Evolutionary conservation across 1,284 basidiomycete species (phyloP).

Genomic region (Mycosarcoma maydis): DNA sequence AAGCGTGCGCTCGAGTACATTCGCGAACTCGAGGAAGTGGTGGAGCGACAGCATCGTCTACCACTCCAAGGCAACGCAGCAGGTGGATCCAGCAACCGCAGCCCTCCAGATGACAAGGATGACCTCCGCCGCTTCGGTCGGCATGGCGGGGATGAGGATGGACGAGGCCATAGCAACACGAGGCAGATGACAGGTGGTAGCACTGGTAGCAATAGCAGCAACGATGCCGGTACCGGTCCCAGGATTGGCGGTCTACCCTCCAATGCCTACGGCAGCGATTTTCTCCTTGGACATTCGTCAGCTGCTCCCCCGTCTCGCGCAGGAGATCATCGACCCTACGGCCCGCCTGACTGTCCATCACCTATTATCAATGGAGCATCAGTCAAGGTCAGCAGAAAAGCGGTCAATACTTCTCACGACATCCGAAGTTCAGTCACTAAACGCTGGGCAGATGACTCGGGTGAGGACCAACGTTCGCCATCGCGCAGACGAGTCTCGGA

Average conservation of each 20-base stretch:
- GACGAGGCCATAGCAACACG: slow-evolving; percentile 6
- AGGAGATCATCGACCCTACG: slow-evolving; percentile 5
- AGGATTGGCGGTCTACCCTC: slow-evolving; percentile 32
- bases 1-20: slow-evolving; percentile 51
- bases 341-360: slow-evolving; percentile 8
- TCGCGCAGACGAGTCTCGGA: slow-evolving; percentile 26
- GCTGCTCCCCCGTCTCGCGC: neutral
- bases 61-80: slow-evolving; percentile 10
- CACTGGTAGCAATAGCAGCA: slow-evolving; percentile 15
- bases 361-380: neutral
- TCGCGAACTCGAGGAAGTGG: slow-evolving; percentile 41
- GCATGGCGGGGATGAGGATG: slow-evolving; percentile 25
- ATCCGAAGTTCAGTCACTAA: slow-evolving; percentile 3
- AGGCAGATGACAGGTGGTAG: slow-evolving; percentile 19
- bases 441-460: slow-evolving; percentile 32
- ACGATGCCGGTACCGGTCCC: slow-evolving; percentile 16
- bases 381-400: neutral
- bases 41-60: slow-evolving; percentile 32
- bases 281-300: slow-evolving; percentile 2
- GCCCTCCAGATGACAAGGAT: slow-evolving; percentile 45
- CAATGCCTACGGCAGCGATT: slow-evolving; percentile 13
- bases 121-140: slow-evolving; percentile 34
- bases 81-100: slow-evolving; percentile 35
- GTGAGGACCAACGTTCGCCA: slow-evolving; percentile 22
- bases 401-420: slow-evolving; percentile 6